Base-by-base conservation (phyloP, 75 land plant genomes). In the Sequoia sempervirens region DNA sequence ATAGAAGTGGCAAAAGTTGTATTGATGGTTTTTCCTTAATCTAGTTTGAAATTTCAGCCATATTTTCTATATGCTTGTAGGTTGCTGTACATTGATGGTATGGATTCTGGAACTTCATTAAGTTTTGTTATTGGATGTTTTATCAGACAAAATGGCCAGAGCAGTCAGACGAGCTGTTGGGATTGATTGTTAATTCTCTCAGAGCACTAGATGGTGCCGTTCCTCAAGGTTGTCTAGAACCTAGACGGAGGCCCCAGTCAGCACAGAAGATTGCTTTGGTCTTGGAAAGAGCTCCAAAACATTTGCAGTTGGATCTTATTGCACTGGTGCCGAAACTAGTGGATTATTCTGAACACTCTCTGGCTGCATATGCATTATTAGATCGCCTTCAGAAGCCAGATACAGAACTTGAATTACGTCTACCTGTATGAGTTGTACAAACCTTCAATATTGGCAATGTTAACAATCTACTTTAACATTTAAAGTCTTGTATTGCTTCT, bases 141-240 rank as follows among this genome's bases (percentile, higher is more conserved):
- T 75, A 37, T 50, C 86, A 97, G 98, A 89, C 93, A 30, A 95
- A 94, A 89, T 97, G 99, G 96, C 96, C 98, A 37, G 95, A 96
- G 89, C 96, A 96, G 80, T 97, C 99, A 9, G 98, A 97, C 84
- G 99, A 96, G 87, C 96, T 97, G 45, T 84, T 97, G 79, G 96
- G 95, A 53, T 88, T 97, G 82, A 97, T 97, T 74, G 95, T 97
- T 8, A 97, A 94, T 75, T 97, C 99, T 23, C 81, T 97, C 69
- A 90, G 95, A 86, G 95, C 99, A 23, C 85, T 97, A 26, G 99
- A 97, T 85, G 96, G 93, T 61, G 96, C 98, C 78, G 99, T 97
- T 52, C 96, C 96, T 54, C 99, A 93, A 86, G 96, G 98, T 52
- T 92, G 92, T 84, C 96, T 91, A 52, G 99, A 96, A 74, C 95